phyloP scores from a whole-genome alignment of 2,329 filamentous ascomycete genomes.

The Penicillium sp. region DNA sequence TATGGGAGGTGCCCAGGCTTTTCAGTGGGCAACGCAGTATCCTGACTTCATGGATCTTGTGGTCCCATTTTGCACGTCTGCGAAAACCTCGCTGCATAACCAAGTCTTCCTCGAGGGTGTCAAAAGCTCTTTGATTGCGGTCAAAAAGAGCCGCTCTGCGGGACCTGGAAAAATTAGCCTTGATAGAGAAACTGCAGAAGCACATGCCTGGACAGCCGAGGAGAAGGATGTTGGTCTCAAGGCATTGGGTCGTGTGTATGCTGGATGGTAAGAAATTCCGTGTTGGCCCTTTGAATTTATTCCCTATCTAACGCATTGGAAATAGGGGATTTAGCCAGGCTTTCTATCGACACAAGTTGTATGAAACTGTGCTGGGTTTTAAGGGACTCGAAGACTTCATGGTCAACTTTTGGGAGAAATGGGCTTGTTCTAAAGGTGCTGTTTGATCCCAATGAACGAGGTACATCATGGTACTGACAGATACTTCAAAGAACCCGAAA shows the following conservation, averaged over 20 bases:
- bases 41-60: slow-evolving; percentile 64
- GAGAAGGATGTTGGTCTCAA: slow-evolving; percentile 61
- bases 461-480: not conserved
- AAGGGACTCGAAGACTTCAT: slow-evolving; percentile 72
- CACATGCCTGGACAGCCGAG: slow-evolving; percentile 52
- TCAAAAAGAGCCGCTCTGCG: slow-evolving; percentile 53
- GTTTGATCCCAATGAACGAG: not conserved
- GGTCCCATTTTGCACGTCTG: slow-evolving; percentile 65
- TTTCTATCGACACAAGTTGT: slow-evolving; percentile 71
- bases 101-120: slow-evolving; percentile 66
- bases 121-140: slow-evolving; percentile 59
- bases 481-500: slow-evolving; percentile 60
- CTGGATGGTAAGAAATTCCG: slow-evolving; percentile 57
- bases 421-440: slow-evolving; percentile 65
- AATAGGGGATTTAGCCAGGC: slow-evolving; percentile 71
- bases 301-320: not conserved
- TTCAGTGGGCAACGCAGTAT: slow-evolving; percentile 62
- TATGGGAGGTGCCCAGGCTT: slow-evolving; percentile 68
- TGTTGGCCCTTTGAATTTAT: not conserved
- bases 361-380: slow-evolving; percentile 63
- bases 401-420: slow-evolving; percentile 71
- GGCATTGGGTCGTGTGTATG: slow-evolving; percentile 72
- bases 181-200: slow-evolving; percentile 37
- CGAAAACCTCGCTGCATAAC: slow-evolving; percentile 65
- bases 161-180: slow-evolving; percentile 51